Conservation (phyloP, 2,329 filamentous ascomycete genomes). For the Colletotrichum tropicicola region DNA sequence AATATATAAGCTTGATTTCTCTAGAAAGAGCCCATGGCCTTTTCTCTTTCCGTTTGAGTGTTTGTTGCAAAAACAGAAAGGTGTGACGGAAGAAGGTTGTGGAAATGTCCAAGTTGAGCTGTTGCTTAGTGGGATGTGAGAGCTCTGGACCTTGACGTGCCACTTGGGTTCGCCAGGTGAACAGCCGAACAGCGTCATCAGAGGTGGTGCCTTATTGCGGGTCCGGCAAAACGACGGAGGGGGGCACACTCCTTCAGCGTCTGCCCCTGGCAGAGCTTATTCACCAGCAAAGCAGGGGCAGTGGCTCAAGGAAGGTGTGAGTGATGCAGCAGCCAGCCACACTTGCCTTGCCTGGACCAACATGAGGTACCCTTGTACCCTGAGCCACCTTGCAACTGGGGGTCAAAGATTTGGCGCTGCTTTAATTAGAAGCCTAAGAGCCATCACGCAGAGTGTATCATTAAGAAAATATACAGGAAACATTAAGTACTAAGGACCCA, state of each 20-base stretch:
- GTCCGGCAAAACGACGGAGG: constrained; percentile 28
- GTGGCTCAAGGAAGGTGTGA: background rate
- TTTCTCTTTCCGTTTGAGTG: background rate
- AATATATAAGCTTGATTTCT: background rate
- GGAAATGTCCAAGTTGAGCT: constrained; percentile 6
- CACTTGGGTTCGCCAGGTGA: constrained; percentile 8
- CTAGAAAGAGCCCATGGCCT: constrained; percentile 1
- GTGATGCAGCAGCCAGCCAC: constrained; percentile 1
- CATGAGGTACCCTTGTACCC: constrained; percentile 4
- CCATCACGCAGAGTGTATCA: background rate
- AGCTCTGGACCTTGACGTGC: constrained; percentile 19
- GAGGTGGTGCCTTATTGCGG: constrained; percentile 31
- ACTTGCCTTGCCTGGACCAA: constrained; percentile 7
- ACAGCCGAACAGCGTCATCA: constrained; percentile 28
- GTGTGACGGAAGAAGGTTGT: constrained; percentile 3
- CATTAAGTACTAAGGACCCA: background rate
- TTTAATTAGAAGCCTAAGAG: background rate
- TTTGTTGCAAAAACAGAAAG: background rate
- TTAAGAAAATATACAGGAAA: background rate
- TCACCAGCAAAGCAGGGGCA: constrained; percentile 19
- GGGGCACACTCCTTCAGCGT: background rate
- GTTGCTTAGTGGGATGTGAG: constrained; percentile 17
- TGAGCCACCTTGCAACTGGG: background rate
- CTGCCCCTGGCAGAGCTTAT: constrained; percentile 22
- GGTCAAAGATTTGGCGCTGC: constrained; percentile 1